A percentile compares a stretch with the other conserved stretches of the same genome.
Conservation (phyloP, 2,329 filamentous ascomycete genomes). For the Colletotrichum echinochloae region DNA sequence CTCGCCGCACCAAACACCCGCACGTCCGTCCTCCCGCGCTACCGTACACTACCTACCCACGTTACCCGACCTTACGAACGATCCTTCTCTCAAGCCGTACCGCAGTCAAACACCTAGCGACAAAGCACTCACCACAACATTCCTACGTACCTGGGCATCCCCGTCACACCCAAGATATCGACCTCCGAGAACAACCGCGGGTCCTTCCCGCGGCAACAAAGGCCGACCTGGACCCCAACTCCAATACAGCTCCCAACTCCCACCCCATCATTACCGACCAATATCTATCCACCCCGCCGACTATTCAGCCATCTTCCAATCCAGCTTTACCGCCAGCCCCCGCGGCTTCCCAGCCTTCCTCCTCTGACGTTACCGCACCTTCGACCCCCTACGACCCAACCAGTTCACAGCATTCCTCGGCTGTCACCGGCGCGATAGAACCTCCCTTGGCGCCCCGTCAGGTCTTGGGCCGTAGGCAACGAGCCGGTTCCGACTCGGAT, state of each 20-base stretch:
- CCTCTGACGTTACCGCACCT: slow-evolving; percentile 31
- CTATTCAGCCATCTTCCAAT: slow-evolving; percentile 62
- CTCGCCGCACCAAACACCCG: slow-evolving; percentile 8
- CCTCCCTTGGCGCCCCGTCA: slow-evolving; percentile 51
- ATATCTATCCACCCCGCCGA: slow-evolving; percentile 70
- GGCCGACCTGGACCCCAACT: slow-evolving; percentile 56
- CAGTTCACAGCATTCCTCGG: slow-evolving; percentile 45
- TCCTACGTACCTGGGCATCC: slow-evolving; percentile 25
- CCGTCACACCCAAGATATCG: slow-evolving; percentile 25
- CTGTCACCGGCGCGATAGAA: slow-evolving; percentile 56
- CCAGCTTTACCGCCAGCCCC: slow-evolving; percentile 57
- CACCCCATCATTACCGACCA: slow-evolving; percentile 64
- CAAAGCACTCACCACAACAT: slow-evolving; percentile 38
- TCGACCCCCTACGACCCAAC: slow-evolving; percentile 40
- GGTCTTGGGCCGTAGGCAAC: slow-evolving; percentile 68
- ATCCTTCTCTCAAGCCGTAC: slow-evolving; percentile 12
- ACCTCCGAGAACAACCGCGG: slow-evolving; percentile 49
- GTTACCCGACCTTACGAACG: slow-evolving; percentile 2
- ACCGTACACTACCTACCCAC: slow-evolving; percentile 14
- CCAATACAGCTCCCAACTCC: slow-evolving; percentile 47
- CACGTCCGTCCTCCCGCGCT: slow-evolving; percentile 12
- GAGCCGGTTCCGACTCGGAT: slow-evolving; percentile 57
- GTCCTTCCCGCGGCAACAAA: slow-evolving; percentile 52
- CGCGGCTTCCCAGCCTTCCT: slow-evolving; percentile 44
- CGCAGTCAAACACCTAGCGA: slow-evolving; percentile 37